A percentile compares a stretch with the other conserved stretches of the same genome.
Conservation (phyloP, 1,284 basidiomycete species). For the Cryptococcus amylolentus region DNA sequence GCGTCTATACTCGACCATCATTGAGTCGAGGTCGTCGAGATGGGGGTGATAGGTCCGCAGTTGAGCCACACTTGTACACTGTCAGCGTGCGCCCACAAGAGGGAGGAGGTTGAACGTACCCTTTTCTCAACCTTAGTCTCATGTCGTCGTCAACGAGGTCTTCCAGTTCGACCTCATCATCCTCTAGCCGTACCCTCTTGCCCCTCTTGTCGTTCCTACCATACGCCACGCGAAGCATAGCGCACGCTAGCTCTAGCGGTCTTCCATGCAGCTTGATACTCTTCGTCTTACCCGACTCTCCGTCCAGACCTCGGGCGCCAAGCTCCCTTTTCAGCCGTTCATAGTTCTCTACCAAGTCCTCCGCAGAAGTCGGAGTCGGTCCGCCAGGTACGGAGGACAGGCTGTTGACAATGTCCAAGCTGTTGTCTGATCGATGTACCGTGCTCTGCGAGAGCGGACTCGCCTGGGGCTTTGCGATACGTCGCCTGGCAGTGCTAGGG, state of each 20-base stretch:
- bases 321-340: conserved; percentile 1
- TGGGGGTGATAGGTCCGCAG: conserved; percentile 41
- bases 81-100: conserved; percentile 3
- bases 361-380: not conserved
- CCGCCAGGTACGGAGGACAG: conserved; percentile 9
- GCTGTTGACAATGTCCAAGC: conserved; percentile 30
- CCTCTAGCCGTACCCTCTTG: conserved; percentile 10
- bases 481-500: not conserved
- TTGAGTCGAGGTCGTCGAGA: conserved; percentile 27
- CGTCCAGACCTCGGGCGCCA: not conserved
- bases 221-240: conserved; percentile 39
- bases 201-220: conserved; percentile 17
- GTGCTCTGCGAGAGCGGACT: not conserved
- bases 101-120: conserved; percentile 17
- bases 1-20: conserved; percentile 18
- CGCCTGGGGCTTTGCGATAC: not conserved
- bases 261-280: conserved; percentile 38
- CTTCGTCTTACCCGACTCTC: conserved; percentile 10
- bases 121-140: conserved; percentile 23
- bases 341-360: not conserved
- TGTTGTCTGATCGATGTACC: conserved; percentile 10
- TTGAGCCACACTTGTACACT: conserved; percentile 20
- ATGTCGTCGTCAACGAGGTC: conserved; percentile 22
- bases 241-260: conserved; percentile 33
- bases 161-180: conserved; percentile 30